Conservation (phyloP, 345 rosid species). For the Melaleuca alternifolia region DNA sequence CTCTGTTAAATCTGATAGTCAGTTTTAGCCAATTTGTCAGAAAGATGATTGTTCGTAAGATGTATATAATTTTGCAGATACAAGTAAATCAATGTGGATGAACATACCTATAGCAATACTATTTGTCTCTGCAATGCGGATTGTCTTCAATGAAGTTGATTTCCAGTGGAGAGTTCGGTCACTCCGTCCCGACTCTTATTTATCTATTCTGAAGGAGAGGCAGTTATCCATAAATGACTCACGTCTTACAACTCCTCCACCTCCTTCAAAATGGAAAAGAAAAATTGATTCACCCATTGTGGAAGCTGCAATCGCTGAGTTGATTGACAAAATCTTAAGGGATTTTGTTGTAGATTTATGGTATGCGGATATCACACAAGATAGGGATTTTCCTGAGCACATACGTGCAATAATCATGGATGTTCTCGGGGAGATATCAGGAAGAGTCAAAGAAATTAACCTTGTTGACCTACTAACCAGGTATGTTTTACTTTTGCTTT, state of each 20-base stretch:
- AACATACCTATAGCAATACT: slow-evolving; percentile 82
- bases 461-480: slow-evolving; percentile 82
- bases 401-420: slow-evolving; percentile 78
- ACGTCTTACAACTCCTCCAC: slow-evolving; percentile 44
- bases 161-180: slow-evolving; percentile 55
- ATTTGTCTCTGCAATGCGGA: slow-evolving; percentile 32
- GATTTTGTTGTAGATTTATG: slow-evolving; percentile 84
- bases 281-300: slow-evolving; percentile 77
- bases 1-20: not conserved
- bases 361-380: slow-evolving; percentile 89
- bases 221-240: slow-evolving; percentile 71
- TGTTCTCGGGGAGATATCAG: slow-evolving; percentile 80
- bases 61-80: slow-evolving; percentile 41
- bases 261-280: slow-evolving; percentile 61
- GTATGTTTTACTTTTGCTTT: slow-evolving; percentile 13
- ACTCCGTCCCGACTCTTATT: slow-evolving; percentile 18
- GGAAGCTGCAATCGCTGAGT: slow-evolving; percentile 64
- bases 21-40: not conserved
- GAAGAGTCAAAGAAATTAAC: slow-evolving; percentile 72
- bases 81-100: slow-evolving; percentile 92
- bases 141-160: slow-evolving; percentile 57
- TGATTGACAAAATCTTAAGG: slow-evolving; percentile 71
- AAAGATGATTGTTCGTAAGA: not conserved
- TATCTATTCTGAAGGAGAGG: slow-evolving; percentile 57
- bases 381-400: slow-evolving; percentile 80